Evolutionary conservation across 495 filamentous ascomycete species (phyloP), one percentile per base, ranked within the genome.

Genomic region (Neurospora pannonica): DNA sequence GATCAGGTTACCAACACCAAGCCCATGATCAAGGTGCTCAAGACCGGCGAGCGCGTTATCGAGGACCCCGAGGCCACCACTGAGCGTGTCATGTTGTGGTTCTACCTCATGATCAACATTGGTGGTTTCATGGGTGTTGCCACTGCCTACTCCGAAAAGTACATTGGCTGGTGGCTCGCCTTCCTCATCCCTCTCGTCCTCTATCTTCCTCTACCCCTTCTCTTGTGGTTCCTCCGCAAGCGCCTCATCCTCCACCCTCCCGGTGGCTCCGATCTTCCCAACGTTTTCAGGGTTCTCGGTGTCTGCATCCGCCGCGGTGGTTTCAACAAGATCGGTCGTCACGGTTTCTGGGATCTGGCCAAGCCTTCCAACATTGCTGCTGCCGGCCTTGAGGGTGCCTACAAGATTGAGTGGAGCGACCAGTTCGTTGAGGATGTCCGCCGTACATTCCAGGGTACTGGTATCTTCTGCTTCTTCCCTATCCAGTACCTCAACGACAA

Each of bases 91-190:
- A 89, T 89, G 83, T 87, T 90, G 46, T 87, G 89, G 78, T 92
- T 88, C 77, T 92, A 90, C 75, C 87, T 88, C 78, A 85, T 87
- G 75, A 88, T 87, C 76, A 88, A 97, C 84, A 76, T 97, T 73
- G 88, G 87, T 86, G 71, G 89, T 89, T 76, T 91, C 87, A 75
- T 86, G 88, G 75, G 85, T 90, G 81, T 85, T 38, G 84, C 84
- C 5, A 86, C 84, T 6, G 79, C 84, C 3, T 86, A 86, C 73
- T 80, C 84, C 11, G 84, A 85, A 76, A 86, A 85, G 71, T 85
- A 85, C 76, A 84, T 90, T 37, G 91, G 89, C 71, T 94, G 91
- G 87, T 95, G 90, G 90, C 78, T 86, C 37, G 84, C 89, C n/a
- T 94, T 90, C 82, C 82, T 94, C 69, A 88, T 96, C 40, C 90